phyloP scores from a whole-genome alignment of 2,329 filamentous ascomycete species.

The Diaporthe sp. region DNA sequence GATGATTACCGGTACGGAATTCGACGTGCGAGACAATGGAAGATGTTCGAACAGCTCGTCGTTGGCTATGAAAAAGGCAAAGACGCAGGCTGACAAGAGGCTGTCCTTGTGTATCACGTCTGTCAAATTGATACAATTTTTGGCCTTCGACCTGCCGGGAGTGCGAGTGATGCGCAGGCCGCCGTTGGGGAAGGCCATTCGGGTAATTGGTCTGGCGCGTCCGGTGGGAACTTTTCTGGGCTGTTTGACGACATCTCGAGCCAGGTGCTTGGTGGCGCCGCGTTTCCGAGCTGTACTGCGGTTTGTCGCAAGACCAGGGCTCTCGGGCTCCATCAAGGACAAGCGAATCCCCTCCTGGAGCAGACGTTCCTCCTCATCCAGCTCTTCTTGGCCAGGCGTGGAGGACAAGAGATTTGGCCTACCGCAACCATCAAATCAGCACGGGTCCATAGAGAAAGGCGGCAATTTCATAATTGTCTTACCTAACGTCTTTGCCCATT shows the following conservation, averaged over 20 bases:
- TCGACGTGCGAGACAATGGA: conserved; percentile 35
- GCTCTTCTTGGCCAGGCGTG: neutral
- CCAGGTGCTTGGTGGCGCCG: neutral
- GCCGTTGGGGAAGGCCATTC: conserved; percentile 39
- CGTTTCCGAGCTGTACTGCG: neutral
- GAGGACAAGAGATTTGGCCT: neutral
- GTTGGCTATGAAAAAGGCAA: conserved; percentile 39
- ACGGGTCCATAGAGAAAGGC: too few species aligned
- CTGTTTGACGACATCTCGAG: neutral
- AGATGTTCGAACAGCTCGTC: conserved; percentile 38
- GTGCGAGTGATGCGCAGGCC: conserved; percentile 42
- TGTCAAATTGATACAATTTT: conserved; percentile 39
- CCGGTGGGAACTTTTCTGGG: neutral
- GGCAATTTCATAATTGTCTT: neutral
- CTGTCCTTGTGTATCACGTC: conserved; percentile 39
- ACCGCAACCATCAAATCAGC: neutral
- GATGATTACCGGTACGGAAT: conserved; percentile 36
- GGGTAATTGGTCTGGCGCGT: neutral
- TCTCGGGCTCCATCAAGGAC: conserved; percentile 19
- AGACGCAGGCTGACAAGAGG: conserved; percentile 40
- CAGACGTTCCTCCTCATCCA: conserved; percentile 8
- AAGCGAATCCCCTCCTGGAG: conserved; percentile 25
- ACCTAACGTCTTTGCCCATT: neutral
- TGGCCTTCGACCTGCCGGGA: conserved; percentile 36
- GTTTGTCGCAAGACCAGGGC: neutral